Percentiles rank a stretch among this genome's conserved stretches.
Evolutionary conservation across 106 monocot genomes (phyloP).

Genomic region (Apostasia shenzhenica): DNA sequence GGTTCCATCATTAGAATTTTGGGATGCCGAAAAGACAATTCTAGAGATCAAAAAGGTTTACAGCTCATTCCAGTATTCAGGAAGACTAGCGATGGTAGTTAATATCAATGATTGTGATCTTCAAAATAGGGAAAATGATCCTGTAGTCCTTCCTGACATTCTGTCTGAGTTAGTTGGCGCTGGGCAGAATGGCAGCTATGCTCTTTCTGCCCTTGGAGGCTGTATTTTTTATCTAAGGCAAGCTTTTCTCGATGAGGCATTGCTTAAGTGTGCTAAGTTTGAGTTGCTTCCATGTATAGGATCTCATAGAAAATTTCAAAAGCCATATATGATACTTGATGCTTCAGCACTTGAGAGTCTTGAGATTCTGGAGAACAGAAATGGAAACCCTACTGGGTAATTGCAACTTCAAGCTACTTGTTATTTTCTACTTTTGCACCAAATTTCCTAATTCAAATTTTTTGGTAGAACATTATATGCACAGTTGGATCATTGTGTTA

Average conservation of each 20-base stretch:
- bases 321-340: slow-evolving; percentile 89
- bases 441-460: background rate
- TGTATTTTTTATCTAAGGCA: slow-evolving; percentile 89
- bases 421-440: slow-evolving; percentile 3
- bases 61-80: slow-evolving; percentile 6
- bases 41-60: slow-evolving; percentile 50
- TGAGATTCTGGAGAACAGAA: slow-evolving; percentile 86
- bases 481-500: slow-evolving; percentile 88
- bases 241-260: slow-evolving; percentile 71
- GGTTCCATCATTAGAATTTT: slow-evolving; percentile 69
- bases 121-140: slow-evolving; percentile 10
- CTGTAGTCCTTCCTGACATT: slow-evolving; percentile 34
- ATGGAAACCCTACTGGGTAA: slow-evolving; percentile 77
- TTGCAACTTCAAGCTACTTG: slow-evolving; percentile 5
- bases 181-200: slow-evolving; percentile 41
- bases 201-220: slow-evolving; percentile 94
- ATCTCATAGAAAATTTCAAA: slow-evolving; percentile 20
- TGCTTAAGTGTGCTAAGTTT: slow-evolving; percentile 86
- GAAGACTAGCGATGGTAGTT: slow-evolving; percentile 8
- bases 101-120: slow-evolving; percentile 10
- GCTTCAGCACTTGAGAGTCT: slow-evolving; percentile 93
- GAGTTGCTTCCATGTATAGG: slow-evolving; percentile 49
- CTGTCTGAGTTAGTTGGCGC: slow-evolving; percentile 44
- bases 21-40: slow-evolving; percentile 85
- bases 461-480: slow-evolving; percentile 63